phyloP scores from a whole-genome alignment of 2,329 filamentous ascomycete genomes.

The Allantophomopsis lycopodina region DNA sequence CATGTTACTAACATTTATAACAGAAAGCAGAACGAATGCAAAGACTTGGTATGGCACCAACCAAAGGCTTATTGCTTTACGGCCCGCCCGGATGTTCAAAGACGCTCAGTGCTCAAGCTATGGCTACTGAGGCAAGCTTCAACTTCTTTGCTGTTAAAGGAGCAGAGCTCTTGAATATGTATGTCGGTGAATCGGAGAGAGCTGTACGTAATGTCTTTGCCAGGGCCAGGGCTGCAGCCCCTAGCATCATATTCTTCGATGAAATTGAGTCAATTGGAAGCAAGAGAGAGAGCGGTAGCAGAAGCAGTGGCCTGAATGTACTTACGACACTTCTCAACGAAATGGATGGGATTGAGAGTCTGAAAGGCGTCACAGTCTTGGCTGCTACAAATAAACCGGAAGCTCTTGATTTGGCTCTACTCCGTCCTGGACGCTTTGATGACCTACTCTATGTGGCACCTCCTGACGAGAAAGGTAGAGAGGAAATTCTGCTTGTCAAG shows the following conservation, averaged over 20 bases:
- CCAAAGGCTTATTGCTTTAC: constrained; percentile 78
- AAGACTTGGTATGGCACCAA: constrained; percentile 38
- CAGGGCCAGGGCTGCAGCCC: constrained; percentile 71
- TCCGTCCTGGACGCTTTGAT: constrained; percentile 78
- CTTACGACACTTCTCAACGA: constrained; percentile 84
- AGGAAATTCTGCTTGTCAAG: constrained; percentile 62
- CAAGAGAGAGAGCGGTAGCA: constrained; percentile 29
- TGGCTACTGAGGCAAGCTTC: constrained; percentile 79
- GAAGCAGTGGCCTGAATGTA: constrained; percentile 56
- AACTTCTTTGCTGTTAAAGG: constrained; percentile 95
- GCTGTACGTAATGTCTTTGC: constrained; percentile 75
- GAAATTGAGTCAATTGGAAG: constrained; percentile 75
- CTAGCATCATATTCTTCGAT: constrained; percentile 93
- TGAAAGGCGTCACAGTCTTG: constrained; percentile 73
- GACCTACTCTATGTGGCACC: constrained; percentile 75
- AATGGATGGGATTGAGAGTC: constrained; percentile 85
- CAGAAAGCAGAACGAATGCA: constrained; percentile 35
- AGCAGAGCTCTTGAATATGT: constrained; percentile 89
- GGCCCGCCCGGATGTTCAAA: constrained; percentile 92
- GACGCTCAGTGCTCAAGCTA: constrained; percentile 79
- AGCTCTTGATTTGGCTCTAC: constrained; percentile 69
- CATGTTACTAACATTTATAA: background rate
- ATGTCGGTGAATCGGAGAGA: constrained; percentile 87
- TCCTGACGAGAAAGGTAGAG: constrained; percentile 58
- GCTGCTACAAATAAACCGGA: constrained; percentile 89